Percentiles rank a stretch among this genome's conserved stretches.
These are phyloP conservation scores for Penicillium sp. DNA, from an alignment of 2,329 filamentous ascomycete species.

Conservation along the genomic window DNA sequence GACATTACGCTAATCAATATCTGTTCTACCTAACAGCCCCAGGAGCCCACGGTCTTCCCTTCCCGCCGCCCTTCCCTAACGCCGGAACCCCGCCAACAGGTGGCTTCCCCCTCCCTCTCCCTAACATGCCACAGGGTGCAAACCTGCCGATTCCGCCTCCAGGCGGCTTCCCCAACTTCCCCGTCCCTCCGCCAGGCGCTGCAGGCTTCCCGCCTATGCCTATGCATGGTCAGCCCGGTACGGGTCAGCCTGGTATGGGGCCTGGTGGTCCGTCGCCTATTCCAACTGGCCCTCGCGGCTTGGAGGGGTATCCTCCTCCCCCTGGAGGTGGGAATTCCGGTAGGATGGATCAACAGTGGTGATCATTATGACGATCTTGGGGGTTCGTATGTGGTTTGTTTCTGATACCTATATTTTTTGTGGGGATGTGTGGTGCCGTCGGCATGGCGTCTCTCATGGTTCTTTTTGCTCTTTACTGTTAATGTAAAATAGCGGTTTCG, in stretches of 20 bases:
- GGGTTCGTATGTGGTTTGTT: background rate
- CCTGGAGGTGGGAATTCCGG: constrained; percentile 30
- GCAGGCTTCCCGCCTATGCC: constrained; percentile 40
- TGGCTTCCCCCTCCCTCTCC: constrained; percentile 35
- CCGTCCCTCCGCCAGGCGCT: constrained; percentile 25
- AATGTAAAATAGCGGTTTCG: constrained; percentile 21
- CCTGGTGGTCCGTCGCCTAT: constrained; percentile 19
- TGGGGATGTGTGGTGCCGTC: constrained; percentile 8
- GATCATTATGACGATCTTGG: constrained; percentile 16
- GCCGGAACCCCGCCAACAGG: constrained; percentile 39
- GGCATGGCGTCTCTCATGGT: constrained; percentile 4
- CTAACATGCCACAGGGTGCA: constrained; percentile 42
- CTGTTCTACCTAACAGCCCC: constrained; percentile 45
- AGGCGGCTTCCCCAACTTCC: constrained; percentile 37
- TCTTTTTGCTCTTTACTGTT: constrained; percentile 10
- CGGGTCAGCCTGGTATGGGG: constrained; percentile 21
- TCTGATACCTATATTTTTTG: constrained; percentile 8
- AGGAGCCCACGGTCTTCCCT: constrained; percentile 54
- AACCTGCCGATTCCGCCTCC: constrained; percentile 47
- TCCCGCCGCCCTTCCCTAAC: constrained; percentile 51
- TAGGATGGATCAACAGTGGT: constrained; percentile 32
- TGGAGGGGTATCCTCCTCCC: constrained; percentile 29
- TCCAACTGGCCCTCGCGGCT: constrained; percentile 29
- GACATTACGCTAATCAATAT: constrained; percentile 10
- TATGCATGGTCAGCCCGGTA: constrained; percentile 29